These are phyloP conservation scores for Mortierella sp. DNA, from an alignment of 371 early-diverging fungal genomes.

Conservation along the genomic window DNA sequence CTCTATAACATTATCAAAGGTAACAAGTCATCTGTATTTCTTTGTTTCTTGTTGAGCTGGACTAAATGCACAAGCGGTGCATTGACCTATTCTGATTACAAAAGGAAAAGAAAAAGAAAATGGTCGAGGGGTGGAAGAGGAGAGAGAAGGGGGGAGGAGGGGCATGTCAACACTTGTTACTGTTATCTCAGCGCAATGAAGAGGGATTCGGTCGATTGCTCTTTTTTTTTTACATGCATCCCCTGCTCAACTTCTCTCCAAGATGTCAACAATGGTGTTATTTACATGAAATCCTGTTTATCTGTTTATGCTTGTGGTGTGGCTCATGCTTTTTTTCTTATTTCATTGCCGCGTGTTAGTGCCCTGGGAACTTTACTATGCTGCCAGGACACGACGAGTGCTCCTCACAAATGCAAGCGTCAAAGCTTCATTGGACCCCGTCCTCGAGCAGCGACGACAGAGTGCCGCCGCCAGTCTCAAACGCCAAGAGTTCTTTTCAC, in stretches of 20 bases:
- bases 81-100: background rate
- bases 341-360: conserved; percentile 57
- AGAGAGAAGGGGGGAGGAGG: too few relatives aligned
- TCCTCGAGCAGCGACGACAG: conserved; percentile 56
- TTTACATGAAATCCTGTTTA: background rate
- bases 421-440: conserved; percentile 46
- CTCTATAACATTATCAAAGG: conserved; percentile 80
- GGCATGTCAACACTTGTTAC: background rate
- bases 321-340: conserved; percentile 12
- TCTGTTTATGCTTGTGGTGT: background rate
- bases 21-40: conserved; percentile 33
- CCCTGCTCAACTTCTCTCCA: background rate
- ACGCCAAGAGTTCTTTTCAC: conserved; percentile 67
- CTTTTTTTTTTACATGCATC: background rate
- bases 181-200: conserved; percentile 13
- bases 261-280: conserved; percentile 4
- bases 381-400: conserved; percentile 69
- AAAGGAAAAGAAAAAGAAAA: background rate
- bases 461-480: conserved; percentile 63
- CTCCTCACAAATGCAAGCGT: conserved; percentile 44
- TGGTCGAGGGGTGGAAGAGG: background rate
- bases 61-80: background rate
- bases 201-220: background rate
- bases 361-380: conserved; percentile 79
- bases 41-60: background rate